These are phyloP conservation scores for Hymenoscyphus repandus DNA, from an alignment of 2,329 filamentous ascomycete genomes.

Conservation along the genomic window DNA sequence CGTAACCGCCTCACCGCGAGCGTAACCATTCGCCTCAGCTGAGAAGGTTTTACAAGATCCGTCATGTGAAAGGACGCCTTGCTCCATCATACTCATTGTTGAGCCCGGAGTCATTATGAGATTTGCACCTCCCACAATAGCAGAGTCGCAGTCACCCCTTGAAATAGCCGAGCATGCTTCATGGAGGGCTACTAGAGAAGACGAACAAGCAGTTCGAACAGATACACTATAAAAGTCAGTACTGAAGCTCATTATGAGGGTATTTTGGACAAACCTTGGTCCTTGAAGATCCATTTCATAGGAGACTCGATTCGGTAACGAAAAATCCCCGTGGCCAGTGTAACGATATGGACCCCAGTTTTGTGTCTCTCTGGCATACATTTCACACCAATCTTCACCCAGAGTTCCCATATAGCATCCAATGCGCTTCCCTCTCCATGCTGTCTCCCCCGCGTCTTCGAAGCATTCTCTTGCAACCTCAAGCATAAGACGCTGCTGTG, in stretches of 20 bases:
- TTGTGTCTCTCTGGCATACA: not conserved
- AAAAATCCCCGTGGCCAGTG: not conserved
- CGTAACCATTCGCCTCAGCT: constrained; percentile 53
- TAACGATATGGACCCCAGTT: not conserved
- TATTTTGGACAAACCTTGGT: constrained; percentile 38
- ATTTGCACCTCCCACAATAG: not conserved
- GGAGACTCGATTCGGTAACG: constrained; percentile 40
- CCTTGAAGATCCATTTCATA: constrained; percentile 41
- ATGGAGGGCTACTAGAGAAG: constrained; percentile 48
- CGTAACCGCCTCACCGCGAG: constrained; percentile 54
- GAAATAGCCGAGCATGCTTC: constrained; percentile 34
- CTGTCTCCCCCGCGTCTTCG: constrained; percentile 21
- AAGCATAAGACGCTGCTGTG: constrained; percentile 25
- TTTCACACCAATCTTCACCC: constrained; percentile 8
- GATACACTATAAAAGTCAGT: no score
- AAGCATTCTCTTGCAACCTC: constrained; percentile 27
- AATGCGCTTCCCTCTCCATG: constrained; percentile 13
- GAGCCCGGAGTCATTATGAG: not conserved
- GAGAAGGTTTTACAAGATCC: constrained; percentile 48
- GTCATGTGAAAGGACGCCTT: not conserved
- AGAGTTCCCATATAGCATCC: constrained; percentile 13
- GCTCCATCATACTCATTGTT: not conserved
- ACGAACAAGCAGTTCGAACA: constrained; percentile 43
- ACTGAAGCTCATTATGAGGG: no score
- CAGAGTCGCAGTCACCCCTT: not conserved